These are phyloP conservation scores for Phytopythium litorale DNA, from an alignment of 352 stramenopile species.

Conservation along the genomic window DNA sequence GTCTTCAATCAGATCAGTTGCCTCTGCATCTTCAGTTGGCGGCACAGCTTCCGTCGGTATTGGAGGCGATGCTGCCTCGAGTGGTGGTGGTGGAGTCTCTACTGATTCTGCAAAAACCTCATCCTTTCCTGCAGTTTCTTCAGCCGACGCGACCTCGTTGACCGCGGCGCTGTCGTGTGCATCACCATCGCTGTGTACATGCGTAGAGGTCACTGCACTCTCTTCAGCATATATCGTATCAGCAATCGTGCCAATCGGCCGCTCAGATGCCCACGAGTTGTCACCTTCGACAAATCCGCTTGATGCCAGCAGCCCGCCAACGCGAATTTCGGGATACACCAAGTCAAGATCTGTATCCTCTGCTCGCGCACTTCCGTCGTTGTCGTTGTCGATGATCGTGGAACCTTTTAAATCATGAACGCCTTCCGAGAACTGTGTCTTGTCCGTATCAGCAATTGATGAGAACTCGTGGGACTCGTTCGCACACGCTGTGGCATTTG, in stretches of 20 bases:
- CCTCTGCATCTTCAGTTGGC: background rate
- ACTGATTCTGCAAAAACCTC: background rate
- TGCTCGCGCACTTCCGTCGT: background rate
- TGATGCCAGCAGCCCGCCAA: background rate
- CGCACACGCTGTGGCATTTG: background rate
- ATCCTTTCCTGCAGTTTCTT: background rate
- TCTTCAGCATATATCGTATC: background rate
- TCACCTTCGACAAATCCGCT: background rate
- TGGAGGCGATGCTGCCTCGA: background rate
- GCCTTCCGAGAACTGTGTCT: background rate
- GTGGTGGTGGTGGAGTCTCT: background rate
- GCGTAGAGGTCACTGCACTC: background rate
- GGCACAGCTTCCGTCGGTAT: background rate
- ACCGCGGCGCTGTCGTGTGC: background rate
- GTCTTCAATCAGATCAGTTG: background rate
- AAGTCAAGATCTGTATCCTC: background rate
- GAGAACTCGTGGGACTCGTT: background rate
- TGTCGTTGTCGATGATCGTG: background rate
- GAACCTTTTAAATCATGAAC: background rate
- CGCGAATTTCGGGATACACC: background rate
- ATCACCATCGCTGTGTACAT: background rate
- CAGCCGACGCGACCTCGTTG: background rate
- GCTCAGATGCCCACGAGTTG: background rate
- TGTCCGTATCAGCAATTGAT: background rate
- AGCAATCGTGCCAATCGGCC: background rate